These are phyloP conservation scores for Dichotomocladium elegans DNA, from an alignment of 371 early-diverging fungal genomes.

Conservation along the genomic window DNA sequence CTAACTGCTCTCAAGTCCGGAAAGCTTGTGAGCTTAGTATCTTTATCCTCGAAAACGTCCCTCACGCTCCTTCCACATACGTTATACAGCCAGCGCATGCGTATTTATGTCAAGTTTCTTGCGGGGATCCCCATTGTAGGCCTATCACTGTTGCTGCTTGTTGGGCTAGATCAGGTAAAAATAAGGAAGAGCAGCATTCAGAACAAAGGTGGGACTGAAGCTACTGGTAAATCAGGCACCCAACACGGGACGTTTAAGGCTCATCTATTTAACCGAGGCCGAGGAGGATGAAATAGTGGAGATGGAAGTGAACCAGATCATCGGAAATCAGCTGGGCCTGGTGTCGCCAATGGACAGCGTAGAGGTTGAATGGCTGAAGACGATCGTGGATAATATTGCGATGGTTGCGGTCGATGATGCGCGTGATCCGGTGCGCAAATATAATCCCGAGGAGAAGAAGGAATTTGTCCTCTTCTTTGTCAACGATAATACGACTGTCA, in stretches of 20 bases:
- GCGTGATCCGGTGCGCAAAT: slow-evolving; percentile 34
- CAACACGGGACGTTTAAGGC: slow-evolving; percentile 53
- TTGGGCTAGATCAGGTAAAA: slow-evolving; percentile 41
- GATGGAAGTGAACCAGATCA: slow-evolving; percentile 23
- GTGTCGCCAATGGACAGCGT: slow-evolving; percentile 31
- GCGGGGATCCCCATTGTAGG: slow-evolving; percentile 41
- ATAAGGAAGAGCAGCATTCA: neutral
- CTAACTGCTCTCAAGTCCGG: slow-evolving; percentile 35
- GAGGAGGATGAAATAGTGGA: slow-evolving; percentile 41
- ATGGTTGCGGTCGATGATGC: slow-evolving; percentile 38
- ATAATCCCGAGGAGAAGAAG: slow-evolving; percentile 2
- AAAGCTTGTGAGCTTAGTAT: slow-evolving; percentile 41
- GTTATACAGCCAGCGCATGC: slow-evolving; percentile 20
- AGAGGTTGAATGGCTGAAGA: slow-evolving; percentile 33
- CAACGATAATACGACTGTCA: slow-evolving; percentile 33
- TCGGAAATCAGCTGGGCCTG: slow-evolving; percentile 25
- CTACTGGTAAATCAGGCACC: slow-evolving; percentile 31
- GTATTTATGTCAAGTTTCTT: slow-evolving; percentile 26
- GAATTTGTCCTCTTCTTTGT: slow-evolving; percentile 30
- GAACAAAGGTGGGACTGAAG: neutral
- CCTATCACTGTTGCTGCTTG: slow-evolving; percentile 25
- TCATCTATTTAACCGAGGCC: slow-evolving; percentile 52
- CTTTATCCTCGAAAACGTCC: slow-evolving; percentile 44
- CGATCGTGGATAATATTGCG: slow-evolving; percentile 36
- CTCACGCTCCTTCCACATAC: slow-evolving; percentile 49